These are phyloP conservation scores for Balansia obtecta DNA, from an alignment of 2,329 filamentous ascomycete genomes.

Conservation along the genomic window DNA sequence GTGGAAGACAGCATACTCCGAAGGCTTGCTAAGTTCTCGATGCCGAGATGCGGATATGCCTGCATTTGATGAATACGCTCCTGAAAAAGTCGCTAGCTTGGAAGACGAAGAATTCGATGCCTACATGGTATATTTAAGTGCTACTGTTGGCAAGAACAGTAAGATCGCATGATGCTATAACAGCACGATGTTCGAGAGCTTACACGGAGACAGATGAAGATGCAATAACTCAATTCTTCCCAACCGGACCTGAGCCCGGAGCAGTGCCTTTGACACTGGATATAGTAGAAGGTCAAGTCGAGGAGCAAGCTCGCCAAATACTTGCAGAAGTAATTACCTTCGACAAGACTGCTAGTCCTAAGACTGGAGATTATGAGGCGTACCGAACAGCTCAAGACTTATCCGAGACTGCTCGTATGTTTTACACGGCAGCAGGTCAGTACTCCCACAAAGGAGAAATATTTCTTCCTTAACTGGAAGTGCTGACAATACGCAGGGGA, in stretches of 20 bases:
- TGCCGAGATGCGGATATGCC: conserved; percentile 5
- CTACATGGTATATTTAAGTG: conserved; percentile 41
- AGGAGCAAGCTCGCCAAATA: conserved; percentile 11
- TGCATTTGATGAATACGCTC: conserved; percentile 41
- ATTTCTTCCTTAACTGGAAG: background rate
- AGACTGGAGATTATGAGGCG: conserved; percentile 15
- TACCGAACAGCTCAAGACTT: conserved; percentile 21
- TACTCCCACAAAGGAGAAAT: background rate
- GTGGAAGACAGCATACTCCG: conserved; percentile 47
- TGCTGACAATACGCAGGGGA: conserved; percentile 13
- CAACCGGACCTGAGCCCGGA: conserved; percentile 13
- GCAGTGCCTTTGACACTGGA: conserved; percentile 10
- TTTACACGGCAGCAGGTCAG: conserved; percentile 24
- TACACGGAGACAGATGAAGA: conserved; percentile 13
- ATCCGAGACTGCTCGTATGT: conserved; percentile 15
- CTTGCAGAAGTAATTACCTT: conserved; percentile 11
- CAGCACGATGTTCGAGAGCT: background rate
- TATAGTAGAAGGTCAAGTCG: conserved; percentile 14
- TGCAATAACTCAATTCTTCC: conserved; percentile 23
- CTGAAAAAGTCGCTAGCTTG: conserved; percentile 52
- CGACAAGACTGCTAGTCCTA: background rate
- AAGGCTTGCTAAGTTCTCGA: conserved; percentile 8
- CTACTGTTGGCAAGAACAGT: conserved; percentile 22
- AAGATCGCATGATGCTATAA: conserved; percentile 2
- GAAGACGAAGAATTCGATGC: conserved; percentile 46